A percentile compares a stretch with the other conserved stretches of the same genome.
These are phyloP conservation scores for Candida easanensis DNA, from an alignment of 805 yeast genomes.

Conservation along the genomic window DNA sequence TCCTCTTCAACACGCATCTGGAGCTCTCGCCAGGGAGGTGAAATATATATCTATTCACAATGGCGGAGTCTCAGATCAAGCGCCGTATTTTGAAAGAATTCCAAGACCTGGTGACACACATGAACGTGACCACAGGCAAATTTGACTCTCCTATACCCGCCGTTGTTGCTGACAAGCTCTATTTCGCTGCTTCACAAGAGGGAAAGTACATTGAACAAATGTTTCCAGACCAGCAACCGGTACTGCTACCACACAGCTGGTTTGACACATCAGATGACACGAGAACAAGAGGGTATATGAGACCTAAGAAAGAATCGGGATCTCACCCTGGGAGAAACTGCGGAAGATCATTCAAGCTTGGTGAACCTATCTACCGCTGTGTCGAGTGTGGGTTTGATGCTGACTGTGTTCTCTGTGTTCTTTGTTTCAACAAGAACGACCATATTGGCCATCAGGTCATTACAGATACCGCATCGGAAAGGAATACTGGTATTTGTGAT, in stretches of 20 bases:
- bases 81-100: conserved; percentile 10
- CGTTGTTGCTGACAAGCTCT: conserved; percentile 15
- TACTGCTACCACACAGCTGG: conserved; percentile 9
- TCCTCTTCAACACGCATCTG: too few species aligned
- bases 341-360: conserved; percentile 56
- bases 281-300: conserved; percentile 1
- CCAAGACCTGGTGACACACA: conserved; percentile 6
- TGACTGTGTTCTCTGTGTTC: conserved; percentile 72
- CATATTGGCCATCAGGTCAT: conserved; percentile 66
- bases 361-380: conserved; percentile 72
- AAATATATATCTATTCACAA: background rate
- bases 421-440: conserved; percentile 69
- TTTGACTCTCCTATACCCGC: background rate
- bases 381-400: conserved; percentile 74
- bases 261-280: conserved; percentile 2
- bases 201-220: conserved; percentile 35
- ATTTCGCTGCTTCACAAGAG: conserved; percentile 34
- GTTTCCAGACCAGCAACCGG: conserved; percentile 30
- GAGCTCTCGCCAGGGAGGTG: too few species aligned
- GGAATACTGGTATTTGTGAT: conserved; percentile 48
- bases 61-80: conserved; percentile 3
- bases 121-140: conserved; percentile 1
- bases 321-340: conserved; percentile 62
- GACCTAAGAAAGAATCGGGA: conserved; percentile 9
- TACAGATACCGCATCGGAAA: conserved; percentile 32